phyloP scores from a whole-genome alignment of 129 eudicot species.

The Tagetes patula region DNA sequence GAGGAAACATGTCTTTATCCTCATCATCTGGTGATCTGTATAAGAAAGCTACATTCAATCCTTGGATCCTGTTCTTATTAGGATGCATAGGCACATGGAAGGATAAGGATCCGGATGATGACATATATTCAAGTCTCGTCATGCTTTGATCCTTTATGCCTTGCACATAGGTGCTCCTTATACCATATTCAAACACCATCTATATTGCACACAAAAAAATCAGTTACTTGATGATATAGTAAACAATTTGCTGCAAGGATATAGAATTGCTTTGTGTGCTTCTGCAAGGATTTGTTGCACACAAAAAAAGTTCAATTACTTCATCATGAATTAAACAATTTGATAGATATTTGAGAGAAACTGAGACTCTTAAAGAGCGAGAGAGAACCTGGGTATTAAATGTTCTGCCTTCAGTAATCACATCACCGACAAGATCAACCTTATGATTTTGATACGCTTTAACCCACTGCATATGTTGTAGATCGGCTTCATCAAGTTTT shows the following conservation, averaged over 20 bases:
- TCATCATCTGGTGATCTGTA: not conserved
- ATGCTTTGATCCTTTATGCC: conserved; percentile 25
- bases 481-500: conserved; percentile 11
- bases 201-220: conserved; percentile 2
- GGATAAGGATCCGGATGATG: not conserved
- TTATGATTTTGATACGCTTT: conserved; percentile 6
- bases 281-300: not conserved
- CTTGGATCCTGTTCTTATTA: not conserved
- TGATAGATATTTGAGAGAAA: not conserved
- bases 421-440: not conserved
- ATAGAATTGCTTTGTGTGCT: not conserved
- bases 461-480: conserved; percentile 2
- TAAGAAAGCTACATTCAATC: not conserved
- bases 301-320: not conserved
- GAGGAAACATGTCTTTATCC: not conserved
- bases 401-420: not conserved
- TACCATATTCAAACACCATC: conserved; percentile 20
- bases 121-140: not conserved
- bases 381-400: not conserved
- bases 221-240: not conserved
- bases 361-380: not conserved
- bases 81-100: conserved; percentile 3
- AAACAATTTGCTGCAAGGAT: not conserved
- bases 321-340: not conserved
- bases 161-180: conserved; percentile 16